Evolutionary conservation across 768 basidiomycete species (phyloP).

Genomic region (Tubosaeta sp.): DNA sequence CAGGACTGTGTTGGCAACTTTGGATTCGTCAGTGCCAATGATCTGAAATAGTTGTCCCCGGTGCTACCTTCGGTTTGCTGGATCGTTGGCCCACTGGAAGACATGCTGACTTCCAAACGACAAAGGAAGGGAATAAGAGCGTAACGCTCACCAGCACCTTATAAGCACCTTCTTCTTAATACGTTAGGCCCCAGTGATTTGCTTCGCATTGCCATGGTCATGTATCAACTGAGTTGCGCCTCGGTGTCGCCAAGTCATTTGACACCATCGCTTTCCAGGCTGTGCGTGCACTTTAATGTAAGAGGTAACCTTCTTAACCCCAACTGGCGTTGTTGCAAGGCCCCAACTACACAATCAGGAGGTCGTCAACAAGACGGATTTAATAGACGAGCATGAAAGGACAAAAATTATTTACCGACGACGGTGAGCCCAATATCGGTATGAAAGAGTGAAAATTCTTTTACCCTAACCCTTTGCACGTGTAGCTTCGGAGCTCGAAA

Average conservation of each 20-base stretch:
- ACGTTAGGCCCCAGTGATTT: background rate
- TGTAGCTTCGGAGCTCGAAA: too few relatives aligned
- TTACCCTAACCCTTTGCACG: background rate
- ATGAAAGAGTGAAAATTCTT: too few relatives aligned
- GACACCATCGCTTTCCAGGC: background rate
- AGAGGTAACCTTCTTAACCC: background rate
- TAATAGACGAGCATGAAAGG: too few relatives aligned
- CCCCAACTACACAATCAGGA: too few relatives aligned
- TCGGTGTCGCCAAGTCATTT: background rate
- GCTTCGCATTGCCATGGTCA: background rate
- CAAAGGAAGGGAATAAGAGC: background rate
- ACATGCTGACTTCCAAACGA: background rate
- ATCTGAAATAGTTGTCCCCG: background rate
- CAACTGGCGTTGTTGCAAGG: background rate
- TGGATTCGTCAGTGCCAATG: background rate
- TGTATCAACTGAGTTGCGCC: background rate
- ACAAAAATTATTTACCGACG: too few relatives aligned
- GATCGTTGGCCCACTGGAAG: background rate
- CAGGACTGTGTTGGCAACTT: constrained; percentile 1
- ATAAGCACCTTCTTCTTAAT: background rate
- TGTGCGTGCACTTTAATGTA: background rate
- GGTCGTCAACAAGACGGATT: too few relatives aligned
- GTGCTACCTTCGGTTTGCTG: background rate
- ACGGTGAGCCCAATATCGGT: too few relatives aligned
- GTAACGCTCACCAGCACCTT: background rate